Evolutionary conservation across 768 basidiomycete species (phyloP).

Genomic region (Harrya chromipes): DNA sequence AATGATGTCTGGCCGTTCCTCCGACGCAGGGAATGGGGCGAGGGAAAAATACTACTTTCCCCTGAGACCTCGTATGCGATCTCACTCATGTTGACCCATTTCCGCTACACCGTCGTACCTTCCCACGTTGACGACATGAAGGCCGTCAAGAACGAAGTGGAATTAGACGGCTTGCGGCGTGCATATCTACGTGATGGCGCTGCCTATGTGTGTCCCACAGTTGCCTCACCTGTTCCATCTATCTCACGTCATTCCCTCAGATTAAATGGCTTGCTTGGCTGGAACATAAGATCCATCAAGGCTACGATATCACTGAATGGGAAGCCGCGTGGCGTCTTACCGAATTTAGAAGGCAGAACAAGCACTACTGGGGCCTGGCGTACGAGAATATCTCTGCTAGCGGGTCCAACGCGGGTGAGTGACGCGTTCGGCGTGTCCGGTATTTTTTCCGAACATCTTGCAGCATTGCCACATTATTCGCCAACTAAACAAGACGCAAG

Average conservation of each 20-base stretch:
- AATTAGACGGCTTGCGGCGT: slow-evolving; percentile 75
- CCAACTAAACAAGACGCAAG: slow-evolving; percentile 67
- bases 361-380: slow-evolving; percentile 79
- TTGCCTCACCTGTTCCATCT: slow-evolving; percentile 3
- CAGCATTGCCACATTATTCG: slow-evolving; percentile 89
- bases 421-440: neutral
- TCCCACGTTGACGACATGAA: slow-evolving; percentile 75
- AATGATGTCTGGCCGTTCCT: slow-evolving; percentile 79
- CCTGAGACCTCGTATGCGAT: slow-evolving; percentile 80
- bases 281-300: slow-evolving; percentile 70
- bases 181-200: slow-evolving; percentile 92
- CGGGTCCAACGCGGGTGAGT: slow-evolving; percentile 78
- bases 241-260: slow-evolving; percentile 31
- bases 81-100: slow-evolving; percentile 79
- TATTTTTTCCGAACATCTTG: neutral
- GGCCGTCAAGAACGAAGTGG: slow-evolving; percentile 84
- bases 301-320: slow-evolving; percentile 87
- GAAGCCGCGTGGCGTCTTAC: slow-evolving; percentile 85
- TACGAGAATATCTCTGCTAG: slow-evolving; percentile 89
- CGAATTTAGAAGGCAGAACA: slow-evolving; percentile 66
- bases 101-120: slow-evolving; percentile 70
- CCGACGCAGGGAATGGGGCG: slow-evolving; percentile 70
- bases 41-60: slow-evolving; percentile 73
- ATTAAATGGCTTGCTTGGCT: slow-evolving; percentile 89
- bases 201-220: slow-evolving; percentile 58